Percentiles rank a stretch among this genome's conserved stretches.
These are phyloP conservation scores for Ensete ventricosum DNA, from an alignment of 176 grass and related monocot genomes.

Conservation along the genomic window DNA sequence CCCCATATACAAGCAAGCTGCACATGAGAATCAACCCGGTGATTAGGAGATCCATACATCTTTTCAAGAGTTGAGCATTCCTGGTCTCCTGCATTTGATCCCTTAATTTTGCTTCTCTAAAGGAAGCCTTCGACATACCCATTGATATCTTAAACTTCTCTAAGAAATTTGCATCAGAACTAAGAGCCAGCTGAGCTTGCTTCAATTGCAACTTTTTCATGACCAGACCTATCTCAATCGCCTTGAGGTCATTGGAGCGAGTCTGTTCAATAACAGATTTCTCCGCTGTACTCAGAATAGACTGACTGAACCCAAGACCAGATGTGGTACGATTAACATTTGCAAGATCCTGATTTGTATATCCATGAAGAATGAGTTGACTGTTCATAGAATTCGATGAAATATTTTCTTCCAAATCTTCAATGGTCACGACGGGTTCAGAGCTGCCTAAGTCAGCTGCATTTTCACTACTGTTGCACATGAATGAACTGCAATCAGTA, in stretches of 20 bases:
- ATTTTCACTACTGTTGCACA: constrained; percentile 19
- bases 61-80: constrained; percentile 51
- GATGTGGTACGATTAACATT: constrained; percentile 22
- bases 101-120: constrained; percentile 63
- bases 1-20: constrained; percentile 56
- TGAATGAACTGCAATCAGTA: constrained; percentile 26
- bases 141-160: constrained; percentile 72
- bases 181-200: constrained; percentile 58
- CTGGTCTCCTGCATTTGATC: constrained; percentile 62
- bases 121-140: constrained; percentile 80
- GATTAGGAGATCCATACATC: constrained; percentile 71
- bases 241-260: constrained; percentile 80
- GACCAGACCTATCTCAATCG: constrained; percentile 62
- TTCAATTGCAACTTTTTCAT: constrained; percentile 79
- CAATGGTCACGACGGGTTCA: constrained; percentile 16
- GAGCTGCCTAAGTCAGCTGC: neutral
- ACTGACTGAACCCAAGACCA: constrained; percentile 26
- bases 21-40: constrained; percentile 85
- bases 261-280: constrained; percentile 68
- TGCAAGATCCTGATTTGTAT: constrained; percentile 34
- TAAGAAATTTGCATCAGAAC: constrained; percentile 52
- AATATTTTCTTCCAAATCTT: neutral
- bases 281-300: constrained; percentile 49
- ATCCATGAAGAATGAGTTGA: constrained; percentile 35
- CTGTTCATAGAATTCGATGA: constrained; percentile 7